These are phyloP conservation scores for Coniochaeta sp. DNA, from an alignment of 2,329 filamentous ascomycete species.

Conservation along the genomic window DNA sequence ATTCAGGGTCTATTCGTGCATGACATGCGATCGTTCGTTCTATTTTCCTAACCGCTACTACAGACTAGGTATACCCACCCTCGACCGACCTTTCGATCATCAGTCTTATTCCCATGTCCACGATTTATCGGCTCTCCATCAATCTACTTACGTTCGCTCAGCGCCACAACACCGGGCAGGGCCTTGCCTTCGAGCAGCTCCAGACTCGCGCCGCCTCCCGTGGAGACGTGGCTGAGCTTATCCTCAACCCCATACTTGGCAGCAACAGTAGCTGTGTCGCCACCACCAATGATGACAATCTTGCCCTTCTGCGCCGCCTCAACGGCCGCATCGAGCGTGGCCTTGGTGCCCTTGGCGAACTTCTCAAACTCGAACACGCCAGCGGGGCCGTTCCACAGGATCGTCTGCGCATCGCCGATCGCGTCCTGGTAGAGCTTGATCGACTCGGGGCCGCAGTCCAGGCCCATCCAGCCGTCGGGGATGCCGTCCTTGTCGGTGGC, in stretches of 20 bases:
- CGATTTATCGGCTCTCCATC: not conserved
- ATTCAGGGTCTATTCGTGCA: not conserved
- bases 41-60: constrained; percentile 1
- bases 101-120: not conserved
- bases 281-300: constrained; percentile 97
- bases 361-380: constrained; percentile 97
- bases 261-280: constrained; percentile 95
- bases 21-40: not conserved
- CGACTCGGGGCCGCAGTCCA: constrained; percentile 88
- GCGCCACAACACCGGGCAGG: constrained; percentile 83
- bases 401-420: constrained; percentile 85
- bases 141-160: constrained; percentile 64
- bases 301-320: constrained; percentile 73
- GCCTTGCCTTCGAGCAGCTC: constrained; percentile 98
- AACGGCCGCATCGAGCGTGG: constrained; percentile 83
- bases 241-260: constrained; percentile 95
- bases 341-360: constrained; percentile 89
- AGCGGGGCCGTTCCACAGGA: constrained; percentile 97
- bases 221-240: constrained; percentile 97
- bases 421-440: constrained; percentile 82
- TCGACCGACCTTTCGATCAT: not conserved
- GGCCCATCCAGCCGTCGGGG: constrained; percentile 95
- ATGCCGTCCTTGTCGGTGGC: constrained; percentile 87
- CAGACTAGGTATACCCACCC: constrained; percentile 1
- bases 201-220: constrained; percentile 88